Base-by-base conservation (phyloP, 2,329 filamentous ascomycete species). In the Plenodomus lindquistii region DNA sequence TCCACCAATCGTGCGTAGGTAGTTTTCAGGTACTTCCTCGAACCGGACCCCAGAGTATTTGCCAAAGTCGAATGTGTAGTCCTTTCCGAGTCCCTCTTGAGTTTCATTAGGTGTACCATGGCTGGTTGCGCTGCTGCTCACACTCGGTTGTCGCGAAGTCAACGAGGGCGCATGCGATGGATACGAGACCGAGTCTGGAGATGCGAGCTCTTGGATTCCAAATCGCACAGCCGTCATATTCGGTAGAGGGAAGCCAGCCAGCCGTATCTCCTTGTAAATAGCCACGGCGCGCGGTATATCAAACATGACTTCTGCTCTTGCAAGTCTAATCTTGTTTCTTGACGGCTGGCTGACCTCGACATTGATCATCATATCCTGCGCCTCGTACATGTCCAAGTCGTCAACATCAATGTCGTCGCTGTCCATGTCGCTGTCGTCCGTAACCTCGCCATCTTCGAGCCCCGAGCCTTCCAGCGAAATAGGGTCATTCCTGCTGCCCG, bases 321-420 rank as follows among this genome's bases (percentile, higher is more conserved):
- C 31, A 9, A 35, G 29, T 18, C 40, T 46, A 34, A 18, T 45
- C 35, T 22, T 48, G 13, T 29, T 31, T 6, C 13, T 42, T 15
- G 44, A 31, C 8, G 41, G 42, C 8, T 46, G 48, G 20, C 44
- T 46, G 37, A 52, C 52, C 18, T 60, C 46, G 3, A 64, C 51
- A 20, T 64, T 64, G 52, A 63, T 64, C 41, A 55, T 57, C 44
- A 64, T 61, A 10, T 62, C 61, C 22, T 46, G 49, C 9, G 40
- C 44, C 21, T 59, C 54, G 21, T 54, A 38, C 39, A 55, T 52
- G 21, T 59, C 60, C 15, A 51, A 24, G 17, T 57, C 52, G 22
- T 59, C 55, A 19, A 37, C 43, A 15, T 53, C 47, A 4, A 46
- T 54, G 3, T 31, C 37, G 11, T 52, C 42, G 10, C 40, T 43